Percentiles rank a stretch among this genome's conserved stretches.
Evolutionary conservation across 2,329 filamentous ascomycete species (phyloP).

Genomic region (Daldinia sp.): DNA sequence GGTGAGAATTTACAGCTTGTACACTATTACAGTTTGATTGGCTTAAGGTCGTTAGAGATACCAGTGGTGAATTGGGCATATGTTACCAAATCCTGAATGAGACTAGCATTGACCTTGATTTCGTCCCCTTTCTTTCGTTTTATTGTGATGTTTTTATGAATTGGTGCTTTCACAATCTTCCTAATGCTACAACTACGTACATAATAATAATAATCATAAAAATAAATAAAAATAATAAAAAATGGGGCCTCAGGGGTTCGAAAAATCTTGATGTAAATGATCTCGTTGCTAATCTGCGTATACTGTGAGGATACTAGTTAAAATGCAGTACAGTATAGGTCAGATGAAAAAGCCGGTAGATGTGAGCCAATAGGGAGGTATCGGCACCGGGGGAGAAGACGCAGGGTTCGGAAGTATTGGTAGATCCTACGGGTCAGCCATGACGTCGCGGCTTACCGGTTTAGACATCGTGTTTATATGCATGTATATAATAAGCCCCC

Average conservation of each 20-base stretch:
- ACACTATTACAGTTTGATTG: conserved; percentile 29
- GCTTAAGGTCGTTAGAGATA: conserved; percentile 32
- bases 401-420: not conserved
- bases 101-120: conserved; percentile 30
- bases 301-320: not conserved
- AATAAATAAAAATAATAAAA: not conserved
- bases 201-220: not conserved
- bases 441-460: conserved; percentile 10
- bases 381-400: not conserved
- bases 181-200: not conserved
- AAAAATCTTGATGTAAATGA: not conserved
- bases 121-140: not conserved
- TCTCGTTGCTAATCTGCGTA: not conserved
- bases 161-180: not conserved
- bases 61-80: conserved; percentile 36
- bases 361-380: not conserved
- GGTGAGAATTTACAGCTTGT: conserved; percentile 25
- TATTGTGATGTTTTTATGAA: not conserved
- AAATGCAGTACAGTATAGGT: too few species aligned
- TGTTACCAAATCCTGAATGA: conserved; percentile 32
- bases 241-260: not conserved
- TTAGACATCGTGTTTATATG: not conserved
- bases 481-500: not conserved
- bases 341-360: conserved; percentile 5
- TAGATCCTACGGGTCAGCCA: conserved; percentile 5